Evolutionary conservation across 2,329 filamentous ascomycete species (phyloP).

Genomic region (Helotiales sp.): DNA sequence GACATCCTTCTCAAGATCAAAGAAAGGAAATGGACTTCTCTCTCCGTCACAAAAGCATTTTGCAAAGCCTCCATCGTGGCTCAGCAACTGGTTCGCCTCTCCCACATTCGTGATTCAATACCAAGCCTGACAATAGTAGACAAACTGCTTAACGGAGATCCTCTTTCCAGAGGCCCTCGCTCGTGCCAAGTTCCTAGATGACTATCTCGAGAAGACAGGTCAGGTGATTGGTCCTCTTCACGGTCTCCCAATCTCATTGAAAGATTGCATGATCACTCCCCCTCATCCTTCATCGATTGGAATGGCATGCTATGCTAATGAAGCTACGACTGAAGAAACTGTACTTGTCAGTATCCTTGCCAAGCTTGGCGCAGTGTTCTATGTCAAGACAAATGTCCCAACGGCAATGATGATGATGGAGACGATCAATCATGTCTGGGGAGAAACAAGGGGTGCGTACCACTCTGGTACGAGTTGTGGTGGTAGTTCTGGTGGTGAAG

Average conservation of each 20-base stretch:
- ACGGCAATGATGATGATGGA: constrained; percentile 45
- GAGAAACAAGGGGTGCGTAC: constrained; percentile 37
- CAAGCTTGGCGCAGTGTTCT: constrained; percentile 42
- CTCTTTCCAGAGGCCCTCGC: constrained; percentile 54
- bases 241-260: constrained; percentile 42
- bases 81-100: constrained; percentile 48
- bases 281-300: constrained; percentile 38
- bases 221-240: constrained; percentile 41
- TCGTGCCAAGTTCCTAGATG: constrained; percentile 52
- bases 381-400: constrained; percentile 42
- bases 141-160: constrained; percentile 59
- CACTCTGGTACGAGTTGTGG: constrained; percentile 30
- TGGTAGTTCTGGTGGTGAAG: constrained; percentile 33
- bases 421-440: constrained; percentile 43
- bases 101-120: background rate
- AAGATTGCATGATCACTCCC: constrained; percentile 40
- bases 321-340: constrained; percentile 32
- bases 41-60: constrained; percentile 52
- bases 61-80: constrained; percentile 55
- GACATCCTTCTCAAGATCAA: constrained; percentile 37
- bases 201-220: constrained; percentile 44
- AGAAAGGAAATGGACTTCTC: constrained; percentile 46
- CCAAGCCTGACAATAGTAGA: constrained; percentile 38
- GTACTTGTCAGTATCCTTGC: constrained; percentile 40
- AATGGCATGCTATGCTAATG: constrained; percentile 39